Evolutionary conservation across 257 asterid species (phyloP), one percentile per base, ranked within the genome.

Genomic region (Knoxia roxburghii): DNA sequence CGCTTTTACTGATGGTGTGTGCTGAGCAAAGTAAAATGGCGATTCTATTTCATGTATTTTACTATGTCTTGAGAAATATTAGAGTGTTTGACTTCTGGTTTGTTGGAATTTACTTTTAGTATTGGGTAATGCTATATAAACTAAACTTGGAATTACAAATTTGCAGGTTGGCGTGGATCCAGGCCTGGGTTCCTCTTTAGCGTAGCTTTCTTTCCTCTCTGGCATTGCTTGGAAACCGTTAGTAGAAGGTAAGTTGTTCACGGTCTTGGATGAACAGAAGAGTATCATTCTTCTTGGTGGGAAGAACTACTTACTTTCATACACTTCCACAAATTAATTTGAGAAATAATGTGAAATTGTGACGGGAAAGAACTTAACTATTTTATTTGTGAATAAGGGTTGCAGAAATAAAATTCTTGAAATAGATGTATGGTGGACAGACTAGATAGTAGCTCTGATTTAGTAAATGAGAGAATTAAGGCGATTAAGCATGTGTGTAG

Each of bases 261-360:
- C n/a, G n/a, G n/a, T 7, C 1, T 35, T 23, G 20, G 3, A n/a
- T 51, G 14, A 35, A 39, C 21, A 33, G 21, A 26, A 66, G 20
- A 13, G 33, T 65, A 15, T 10, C 29, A 35, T 59, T 59, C 24
- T 59, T 49, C 48, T 65, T 65, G 56, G 32, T 49, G 14, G 48
- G 57, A 46, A 63, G 67, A 56, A 56, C 41, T 37, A n/a, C n/a
- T n/a, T n/a, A n/a, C 41, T 37, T 37, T 37, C 41, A 37, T n/a
- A n/a, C n/a, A 9, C 41, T 37, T 37, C 4, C 9, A 37, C n/a
- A n/a, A n/a, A n/a, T n/a, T 37, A 3, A 37, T 37, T 9, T 37
- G 6, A 3, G 41, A 54, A 54, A 2, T 24, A 24, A 20, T 26
- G 46, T 46, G 58, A 46, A 29, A 1, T 24, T 24, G 33, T 43